phyloP scores from a whole-genome alignment of 1,284 basidiomycete genomes.

The Sporisorium sorghi region DNA sequence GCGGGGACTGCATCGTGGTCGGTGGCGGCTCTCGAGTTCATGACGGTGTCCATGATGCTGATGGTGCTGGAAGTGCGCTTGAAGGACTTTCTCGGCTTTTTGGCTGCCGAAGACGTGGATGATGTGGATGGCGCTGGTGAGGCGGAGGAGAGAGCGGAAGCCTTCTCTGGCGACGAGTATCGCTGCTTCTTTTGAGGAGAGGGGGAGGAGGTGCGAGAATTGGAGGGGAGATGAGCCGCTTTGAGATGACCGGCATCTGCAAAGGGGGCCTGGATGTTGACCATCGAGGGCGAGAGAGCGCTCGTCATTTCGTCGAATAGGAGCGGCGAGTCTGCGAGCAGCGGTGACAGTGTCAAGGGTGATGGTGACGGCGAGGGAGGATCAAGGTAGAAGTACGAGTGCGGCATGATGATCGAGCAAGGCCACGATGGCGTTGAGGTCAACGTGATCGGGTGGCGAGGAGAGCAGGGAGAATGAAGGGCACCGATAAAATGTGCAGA shows the following conservation, averaged over 20 bases:
- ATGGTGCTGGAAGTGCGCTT: slow-evolving; percentile 44
- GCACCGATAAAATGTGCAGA: neutral
- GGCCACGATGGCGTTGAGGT: neutral
- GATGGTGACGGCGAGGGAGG: slow-evolving; percentile 32
- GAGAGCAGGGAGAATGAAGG: slow-evolving; percentile 5
- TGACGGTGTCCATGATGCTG: slow-evolving; percentile 50
- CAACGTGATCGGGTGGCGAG: neutral
- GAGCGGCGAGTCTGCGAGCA: slow-evolving; percentile 8
- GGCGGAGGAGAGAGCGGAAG: slow-evolving; percentile 10
- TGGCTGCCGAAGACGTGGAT: slow-evolving; percentile 11
- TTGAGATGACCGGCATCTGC: slow-evolving; percentile 49
- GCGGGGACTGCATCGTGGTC: slow-evolving; percentile 36
- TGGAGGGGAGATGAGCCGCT: slow-evolving; percentile 8
- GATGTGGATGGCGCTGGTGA: slow-evolving; percentile 10
- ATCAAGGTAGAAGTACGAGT: slow-evolving; percentile 13
- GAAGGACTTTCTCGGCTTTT: slow-evolving; percentile 24
- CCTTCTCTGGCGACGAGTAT: slow-evolving; percentile 23
- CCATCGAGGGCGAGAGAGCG: slow-evolving; percentile 48
- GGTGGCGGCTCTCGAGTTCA: slow-evolving; percentile 46
- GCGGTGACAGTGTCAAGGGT: slow-evolving; percentile 6
- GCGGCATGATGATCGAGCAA: slow-evolving; percentile 18
- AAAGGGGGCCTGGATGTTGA: slow-evolving; percentile 47
- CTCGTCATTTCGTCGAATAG: slow-evolving; percentile 28
- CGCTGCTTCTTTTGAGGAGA: slow-evolving; percentile 51
- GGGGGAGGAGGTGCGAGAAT: slow-evolving; percentile 34